These are phyloP conservation scores for Rhodotorula sp. DNA, from an alignment of 1,284 basidiomycete genomes.

Conservation along the genomic window DNA sequence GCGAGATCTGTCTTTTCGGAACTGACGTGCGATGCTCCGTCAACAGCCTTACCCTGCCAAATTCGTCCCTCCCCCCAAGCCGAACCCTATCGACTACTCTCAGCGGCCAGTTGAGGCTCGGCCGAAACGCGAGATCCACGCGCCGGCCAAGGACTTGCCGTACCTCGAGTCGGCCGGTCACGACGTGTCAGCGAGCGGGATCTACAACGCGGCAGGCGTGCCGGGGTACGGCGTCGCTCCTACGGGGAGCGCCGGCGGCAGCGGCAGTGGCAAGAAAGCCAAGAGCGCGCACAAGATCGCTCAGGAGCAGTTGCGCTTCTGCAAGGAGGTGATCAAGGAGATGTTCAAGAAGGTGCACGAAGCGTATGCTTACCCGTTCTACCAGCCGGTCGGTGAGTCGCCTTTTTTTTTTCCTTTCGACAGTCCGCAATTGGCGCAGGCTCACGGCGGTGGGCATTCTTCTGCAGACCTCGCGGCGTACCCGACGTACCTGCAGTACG, in stretches of 20 bases:
- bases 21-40: constrained; percentile 6
- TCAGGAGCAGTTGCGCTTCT: constrained; percentile 84
- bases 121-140: constrained; percentile 95
- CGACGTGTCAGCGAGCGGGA: constrained; percentile 44
- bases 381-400: constrained; percentile 82
- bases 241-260: neutral
- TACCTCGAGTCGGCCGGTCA: constrained; percentile 60
- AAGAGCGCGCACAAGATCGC: constrained; percentile 55
- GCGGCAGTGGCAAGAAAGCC: constrained; percentile 4
- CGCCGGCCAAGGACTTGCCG: constrained; percentile 84
- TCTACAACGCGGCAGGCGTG: constrained; percentile 12
- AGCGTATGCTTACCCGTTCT: constrained; percentile 75
- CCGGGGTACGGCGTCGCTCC: constrained; percentile 1
- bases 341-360: constrained; percentile 77
- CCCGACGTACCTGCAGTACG: constrained; percentile 77
- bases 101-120: constrained; percentile 67
- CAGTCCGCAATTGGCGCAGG: neutral
- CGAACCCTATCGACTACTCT: constrained; percentile 68
- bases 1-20: constrained; percentile 34
- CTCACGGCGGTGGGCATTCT: constrained; percentile 2
- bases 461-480: constrained; percentile 64
- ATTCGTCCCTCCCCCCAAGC: constrained; percentile 63
- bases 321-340: constrained; percentile 70
- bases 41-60: constrained; percentile 52
- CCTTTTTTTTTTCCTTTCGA: constrained; percentile 10